Evolutionary conservation across 2,329 filamentous ascomycete species (phyloP).

Genomic region (Emergomyces africanus): DNA sequence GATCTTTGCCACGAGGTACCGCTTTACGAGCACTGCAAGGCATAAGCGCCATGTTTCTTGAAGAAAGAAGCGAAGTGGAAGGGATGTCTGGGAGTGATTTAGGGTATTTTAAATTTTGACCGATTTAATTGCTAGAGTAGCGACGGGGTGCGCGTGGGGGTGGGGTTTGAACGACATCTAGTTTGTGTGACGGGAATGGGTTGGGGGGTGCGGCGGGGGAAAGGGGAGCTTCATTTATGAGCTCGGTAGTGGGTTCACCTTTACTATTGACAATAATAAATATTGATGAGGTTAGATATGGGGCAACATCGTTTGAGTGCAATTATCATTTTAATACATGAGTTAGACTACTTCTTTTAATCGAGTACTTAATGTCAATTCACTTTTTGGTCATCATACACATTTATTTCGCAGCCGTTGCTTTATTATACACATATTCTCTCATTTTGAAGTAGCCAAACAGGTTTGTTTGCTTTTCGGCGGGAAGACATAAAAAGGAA

Average conservation of each 20-base stretch:
- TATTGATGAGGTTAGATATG: background rate
- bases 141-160: background rate
- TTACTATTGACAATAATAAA: background rate
- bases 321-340: background rate
- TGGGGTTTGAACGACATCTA: too few species aligned
- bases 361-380: background rate
- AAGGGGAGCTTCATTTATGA: background rate
- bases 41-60: constrained; percentile 11
- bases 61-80: background rate
- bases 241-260: background rate
- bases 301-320: background rate
- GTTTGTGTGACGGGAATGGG: too few species aligned
- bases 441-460: too few species aligned
- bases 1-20: constrained; percentile 26
- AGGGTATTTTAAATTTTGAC: background rate
- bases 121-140: background rate
- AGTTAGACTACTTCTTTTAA: background rate
- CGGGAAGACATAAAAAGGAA: too few species aligned
- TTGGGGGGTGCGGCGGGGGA: too few species aligned
- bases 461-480: background rate
- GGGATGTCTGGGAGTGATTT: background rate
- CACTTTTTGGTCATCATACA: background rate
- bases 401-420: background rate
- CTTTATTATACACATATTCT: background rate
- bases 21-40: constrained; percentile 17